phyloP scores from a whole-genome alignment of 2,329 filamentous ascomycete species.

The Teratosphaeria pseudoeucalypti region DNA sequence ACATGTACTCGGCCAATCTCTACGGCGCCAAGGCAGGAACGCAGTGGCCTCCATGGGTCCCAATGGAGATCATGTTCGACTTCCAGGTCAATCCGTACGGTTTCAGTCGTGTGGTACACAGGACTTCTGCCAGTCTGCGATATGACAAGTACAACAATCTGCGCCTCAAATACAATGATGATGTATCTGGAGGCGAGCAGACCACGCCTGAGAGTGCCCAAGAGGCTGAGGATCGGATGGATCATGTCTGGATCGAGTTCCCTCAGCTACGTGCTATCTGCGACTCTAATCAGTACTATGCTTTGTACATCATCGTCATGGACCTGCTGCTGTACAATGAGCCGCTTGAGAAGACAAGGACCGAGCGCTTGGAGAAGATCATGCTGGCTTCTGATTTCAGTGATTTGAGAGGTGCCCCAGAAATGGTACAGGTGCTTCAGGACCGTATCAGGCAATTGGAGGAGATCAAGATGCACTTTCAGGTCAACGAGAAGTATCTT shows the following conservation, averaged over 20 bases:
- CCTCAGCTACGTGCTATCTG: slow-evolving; percentile 89
- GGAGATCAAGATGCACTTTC: slow-evolving; percentile 94
- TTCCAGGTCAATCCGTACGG: slow-evolving; percentile 89
- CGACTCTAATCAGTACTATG: slow-evolving; percentile 94
- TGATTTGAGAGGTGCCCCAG: slow-evolving; percentile 83
- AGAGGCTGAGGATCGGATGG: slow-evolving; percentile 60
- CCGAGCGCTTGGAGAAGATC: slow-evolving; percentile 91
- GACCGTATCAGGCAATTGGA: slow-evolving; percentile 87
- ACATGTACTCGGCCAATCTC: slow-evolving; percentile 86
- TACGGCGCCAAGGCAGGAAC: slow-evolving; percentile 80
- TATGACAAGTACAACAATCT: slow-evolving; percentile 98
- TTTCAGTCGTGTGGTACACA: slow-evolving; percentile 95
- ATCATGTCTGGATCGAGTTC: slow-evolving; percentile 95
- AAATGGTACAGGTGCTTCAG: slow-evolving; percentile 85
- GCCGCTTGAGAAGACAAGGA: slow-evolving; percentile 92
- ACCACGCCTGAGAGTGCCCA: slow-evolving; percentile 33
- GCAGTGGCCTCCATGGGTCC: slow-evolving; percentile 96
- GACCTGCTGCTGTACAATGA: slow-evolving; percentile 95
- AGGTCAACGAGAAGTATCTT: slow-evolving; percentile 76
- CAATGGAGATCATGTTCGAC: slow-evolving; percentile 97
- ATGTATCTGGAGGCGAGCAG: slow-evolving; percentile 57
- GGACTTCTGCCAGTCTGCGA: slow-evolving; percentile 85
- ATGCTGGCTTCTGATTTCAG: slow-evolving; percentile 98
- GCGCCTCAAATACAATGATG: slow-evolving; percentile 92
- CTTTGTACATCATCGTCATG: slow-evolving; percentile 94